Percentiles rank a stretch among this genome's conserved stretches.
phyloP scores from a whole-genome alignment of 1,284 basidiomycete species.

The Cystobasidium pallidum region DNA sequence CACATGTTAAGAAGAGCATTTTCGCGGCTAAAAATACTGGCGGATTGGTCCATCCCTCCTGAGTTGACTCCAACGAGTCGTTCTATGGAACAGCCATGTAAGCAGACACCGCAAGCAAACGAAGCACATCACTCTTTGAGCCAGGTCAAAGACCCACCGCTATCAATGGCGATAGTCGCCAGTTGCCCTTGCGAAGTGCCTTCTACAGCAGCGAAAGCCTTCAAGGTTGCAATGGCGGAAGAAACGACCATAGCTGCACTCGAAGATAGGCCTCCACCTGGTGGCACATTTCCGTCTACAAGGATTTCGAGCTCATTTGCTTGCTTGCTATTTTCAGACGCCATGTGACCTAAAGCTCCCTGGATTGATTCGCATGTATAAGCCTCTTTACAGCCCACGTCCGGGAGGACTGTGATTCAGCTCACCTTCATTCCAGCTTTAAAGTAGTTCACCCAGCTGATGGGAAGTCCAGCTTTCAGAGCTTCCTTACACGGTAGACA shows the following conservation, averaged over 20 bases:
- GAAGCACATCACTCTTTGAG: too few species aligned
- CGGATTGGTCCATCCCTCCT: slow-evolving; percentile 58
- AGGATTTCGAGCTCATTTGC: slow-evolving; percentile 70
- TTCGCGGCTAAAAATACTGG: slow-evolving; percentile 50
- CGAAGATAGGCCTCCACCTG: slow-evolving; percentile 76
- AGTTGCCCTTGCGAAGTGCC: slow-evolving; percentile 70
- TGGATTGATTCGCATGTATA: too few species aligned
- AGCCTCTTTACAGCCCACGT: too few species aligned
- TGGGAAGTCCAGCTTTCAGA: neutral
- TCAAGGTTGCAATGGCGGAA: slow-evolving; percentile 73
- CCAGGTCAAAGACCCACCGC: slow-evolving; percentile 60
- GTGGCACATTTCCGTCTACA: slow-evolving; percentile 75
- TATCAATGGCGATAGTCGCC: slow-evolving; percentile 73
- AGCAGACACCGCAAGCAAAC: neutral
- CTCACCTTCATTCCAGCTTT: slow-evolving; percentile 34
- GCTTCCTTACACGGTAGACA: neutral
- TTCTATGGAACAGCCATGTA: slow-evolving; percentile 62
- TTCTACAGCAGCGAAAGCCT: slow-evolving; percentile 62
- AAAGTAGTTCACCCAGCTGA: slow-evolving; percentile 44
- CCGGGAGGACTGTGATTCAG: neutral
- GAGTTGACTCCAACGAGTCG: slow-evolving; percentile 64
- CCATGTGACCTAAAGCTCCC: slow-evolving; percentile 71
- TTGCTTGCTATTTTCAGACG: slow-evolving; percentile 9
- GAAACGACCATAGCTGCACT: slow-evolving; percentile 80
- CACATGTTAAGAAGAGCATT: slow-evolving; percentile 51